Evolutionary conservation across 2,329 filamentous ascomycete species (phyloP).

Genomic region (Aspergillus pseudonomiae): DNA sequence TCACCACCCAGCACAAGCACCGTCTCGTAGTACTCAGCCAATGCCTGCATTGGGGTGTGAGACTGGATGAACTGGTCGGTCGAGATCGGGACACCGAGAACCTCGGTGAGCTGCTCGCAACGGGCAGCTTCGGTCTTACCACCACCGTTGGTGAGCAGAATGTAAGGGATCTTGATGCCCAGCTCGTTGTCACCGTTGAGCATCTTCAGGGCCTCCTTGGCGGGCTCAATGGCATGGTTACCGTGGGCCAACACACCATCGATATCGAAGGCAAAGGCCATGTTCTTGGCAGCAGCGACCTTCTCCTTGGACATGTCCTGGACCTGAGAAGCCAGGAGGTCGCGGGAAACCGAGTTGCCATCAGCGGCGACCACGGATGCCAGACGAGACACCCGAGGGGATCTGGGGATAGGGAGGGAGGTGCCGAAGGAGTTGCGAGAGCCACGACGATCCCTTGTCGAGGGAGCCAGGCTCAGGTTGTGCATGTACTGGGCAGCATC

Average conservation of each 20-base stretch:
- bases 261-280: conserved; percentile 73
- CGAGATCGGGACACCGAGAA: conserved; percentile 66
- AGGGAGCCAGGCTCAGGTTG: conserved; percentile 68
- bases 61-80: conserved; percentile 78
- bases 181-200: conserved; percentile 76
- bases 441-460: conserved; percentile 66
- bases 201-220: conserved; percentile 67
- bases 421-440: conserved; percentile 78
- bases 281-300: conserved; percentile 72
- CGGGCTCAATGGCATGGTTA: conserved; percentile 70
- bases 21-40: conserved; percentile 75
- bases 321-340: conserved; percentile 70
- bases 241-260: conserved; percentile 76
- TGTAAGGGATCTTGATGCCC: conserved; percentile 75
- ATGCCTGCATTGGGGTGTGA: conserved; percentile 75
- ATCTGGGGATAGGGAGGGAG: conserved; percentile 71
- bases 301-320: conserved; percentile 69
- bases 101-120: conserved; percentile 67
- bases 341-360: conserved; percentile 57
- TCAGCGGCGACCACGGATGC: conserved; percentile 62
- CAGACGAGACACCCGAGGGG: conserved; percentile 69
- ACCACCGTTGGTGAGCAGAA: conserved; percentile 75
- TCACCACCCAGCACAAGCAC: conserved; percentile 76
- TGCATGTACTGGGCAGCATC: conserved; percentile 73
- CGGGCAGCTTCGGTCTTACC: conserved; percentile 70